These are phyloP conservation scores for Hypoxylon sp. DNA, from an alignment of 2,329 filamentous ascomycete genomes.

Conservation along the genomic window DNA sequence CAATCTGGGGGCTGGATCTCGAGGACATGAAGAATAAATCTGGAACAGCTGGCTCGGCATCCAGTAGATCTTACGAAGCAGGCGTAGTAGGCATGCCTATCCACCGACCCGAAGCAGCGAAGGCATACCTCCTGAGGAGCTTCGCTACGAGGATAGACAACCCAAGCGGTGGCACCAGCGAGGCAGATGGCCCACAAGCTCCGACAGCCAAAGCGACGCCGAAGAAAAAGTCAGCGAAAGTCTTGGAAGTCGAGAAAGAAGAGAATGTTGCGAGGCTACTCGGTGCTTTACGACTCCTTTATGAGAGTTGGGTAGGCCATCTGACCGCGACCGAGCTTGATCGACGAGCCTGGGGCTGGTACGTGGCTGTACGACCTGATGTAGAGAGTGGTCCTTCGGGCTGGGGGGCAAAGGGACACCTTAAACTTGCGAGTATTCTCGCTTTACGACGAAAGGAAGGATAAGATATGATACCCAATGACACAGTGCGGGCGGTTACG, in stretches of 20 bases:
- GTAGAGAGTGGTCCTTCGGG: constrained; percentile 77
- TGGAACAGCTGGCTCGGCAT: constrained; percentile 39
- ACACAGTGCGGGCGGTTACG: too few species aligned
- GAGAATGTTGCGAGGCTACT: constrained; percentile 74
- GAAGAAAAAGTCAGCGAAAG: constrained; percentile 63
- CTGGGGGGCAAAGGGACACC: constrained; percentile 81
- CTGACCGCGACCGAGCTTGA: constrained; percentile 74
- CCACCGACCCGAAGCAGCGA: constrained; percentile 75
- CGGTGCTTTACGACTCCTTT: constrained; percentile 74
- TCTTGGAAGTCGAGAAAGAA: constrained; percentile 67
- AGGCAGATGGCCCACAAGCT: constrained; percentile 21
- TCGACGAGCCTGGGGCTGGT: constrained; percentile 81
- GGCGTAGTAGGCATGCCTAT: constrained; percentile 69
- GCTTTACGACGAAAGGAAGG: constrained; percentile 57
- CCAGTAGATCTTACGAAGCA: constrained; percentile 43
- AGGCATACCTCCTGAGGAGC: constrained; percentile 63
- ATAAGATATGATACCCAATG: constrained; percentile 10
- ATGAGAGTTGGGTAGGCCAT: constrained; percentile 74
- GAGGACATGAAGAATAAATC: constrained; percentile 57
- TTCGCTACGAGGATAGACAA: constrained; percentile 59
- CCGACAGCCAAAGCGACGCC: constrained; percentile 37
- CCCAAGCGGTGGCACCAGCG: neutral
- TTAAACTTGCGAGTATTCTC: constrained; percentile 73
- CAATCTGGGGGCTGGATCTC: constrained; percentile 67
- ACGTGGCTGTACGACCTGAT: constrained; percentile 76